Percentiles rank a stretch among this genome's conserved stretches.
These are phyloP conservation scores for Verticillium nubilum DNA, from an alignment of 2,329 filamentous ascomycete species.

Conservation along the genomic window DNA sequence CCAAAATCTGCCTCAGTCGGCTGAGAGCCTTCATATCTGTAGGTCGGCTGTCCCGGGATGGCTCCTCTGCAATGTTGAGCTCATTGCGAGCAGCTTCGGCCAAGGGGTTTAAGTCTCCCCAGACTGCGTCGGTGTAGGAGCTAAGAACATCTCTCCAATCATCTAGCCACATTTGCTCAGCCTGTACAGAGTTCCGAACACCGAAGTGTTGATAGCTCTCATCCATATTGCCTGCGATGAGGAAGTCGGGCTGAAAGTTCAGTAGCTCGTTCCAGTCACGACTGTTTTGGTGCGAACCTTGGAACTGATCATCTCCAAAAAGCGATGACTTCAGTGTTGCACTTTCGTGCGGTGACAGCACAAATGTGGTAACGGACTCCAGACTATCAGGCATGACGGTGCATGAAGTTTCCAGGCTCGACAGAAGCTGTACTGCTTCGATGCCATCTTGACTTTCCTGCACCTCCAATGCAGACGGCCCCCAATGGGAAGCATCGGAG, in stretches of 20 bases:
- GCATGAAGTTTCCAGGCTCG: constrained; percentile 6
- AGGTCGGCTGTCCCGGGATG: not conserved
- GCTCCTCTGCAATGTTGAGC: constrained; percentile 30
- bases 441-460: constrained; percentile 12
- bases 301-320: constrained; percentile 13
- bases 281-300: not conserved
- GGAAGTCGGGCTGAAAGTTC: constrained; percentile 44
- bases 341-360: constrained; percentile 12
- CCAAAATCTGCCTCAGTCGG: constrained; percentile 29
- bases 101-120: constrained; percentile 56
- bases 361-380: constrained; percentile 10
- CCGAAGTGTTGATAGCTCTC: constrained; percentile 27
- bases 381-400: constrained; percentile 7
- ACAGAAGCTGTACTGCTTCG: constrained; percentile 10
- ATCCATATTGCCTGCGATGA: constrained; percentile 14
- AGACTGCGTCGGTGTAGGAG: constrained; percentile 60
- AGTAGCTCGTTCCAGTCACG: constrained; percentile 39
- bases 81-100: constrained; percentile 52
- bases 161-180: constrained; percentile 40
- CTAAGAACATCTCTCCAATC: constrained; percentile 53
- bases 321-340: constrained; percentile 16
- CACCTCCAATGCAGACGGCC: constrained; percentile 1
- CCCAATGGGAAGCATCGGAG: not conserved
- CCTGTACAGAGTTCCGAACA: constrained; percentile 28
- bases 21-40: constrained; percentile 23